Base-by-base conservation (phyloP, 108 stramenopile species). In the Schizochytrium sp. region DNA sequence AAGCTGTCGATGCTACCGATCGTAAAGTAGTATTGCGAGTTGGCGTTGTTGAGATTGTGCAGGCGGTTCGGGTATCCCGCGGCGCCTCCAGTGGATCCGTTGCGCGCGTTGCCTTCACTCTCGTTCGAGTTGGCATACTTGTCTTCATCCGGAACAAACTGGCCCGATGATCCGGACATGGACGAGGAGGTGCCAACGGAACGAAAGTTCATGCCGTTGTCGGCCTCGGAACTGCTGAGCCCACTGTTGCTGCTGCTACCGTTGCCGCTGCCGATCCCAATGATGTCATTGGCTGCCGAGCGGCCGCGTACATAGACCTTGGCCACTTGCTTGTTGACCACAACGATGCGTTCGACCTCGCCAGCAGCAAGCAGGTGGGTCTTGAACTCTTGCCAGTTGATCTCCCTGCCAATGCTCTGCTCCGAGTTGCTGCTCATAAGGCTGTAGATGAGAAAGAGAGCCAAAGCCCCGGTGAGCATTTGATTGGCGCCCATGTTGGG, bases 1-100 rank as follows among this genome's bases (percentile, higher is more conserved):
- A 99, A 98, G 5, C 94, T 94, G 89, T 99, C 98, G 23, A 98
- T 97, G 88, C 95, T 95, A 5, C 99, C 98, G 91, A 99, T 99
- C 88, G 95, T 95, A 93, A 99, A 99, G 91, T 96, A 95, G 90
- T 96, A 96, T 4, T 94, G 93, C 29, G 94, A 91, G 58, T 91
- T 76, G 60, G 58, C 60, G 28, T 16, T 12, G 57, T 57, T 87
- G 2, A 55, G 5, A 55, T 21, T 87, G 87, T 23, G 29, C 87
- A 57, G 29, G 57, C 87, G 53, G 87, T 55, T 57, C 58, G 87
- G 53, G 57, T 87, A 87, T 5, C 41, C 72, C 47, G 19, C 41
- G 23, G 72, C 51, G 29, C 16, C 19, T 29, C 43, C 44, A 43
- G 5, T 3, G 45, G 25, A 8, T 5, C 53, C 25, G 14, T 57